These are phyloP conservation scores for Bremia lactucae DNA, from an alignment of 352 stramenopile species.

Conservation along the genomic window DNA sequence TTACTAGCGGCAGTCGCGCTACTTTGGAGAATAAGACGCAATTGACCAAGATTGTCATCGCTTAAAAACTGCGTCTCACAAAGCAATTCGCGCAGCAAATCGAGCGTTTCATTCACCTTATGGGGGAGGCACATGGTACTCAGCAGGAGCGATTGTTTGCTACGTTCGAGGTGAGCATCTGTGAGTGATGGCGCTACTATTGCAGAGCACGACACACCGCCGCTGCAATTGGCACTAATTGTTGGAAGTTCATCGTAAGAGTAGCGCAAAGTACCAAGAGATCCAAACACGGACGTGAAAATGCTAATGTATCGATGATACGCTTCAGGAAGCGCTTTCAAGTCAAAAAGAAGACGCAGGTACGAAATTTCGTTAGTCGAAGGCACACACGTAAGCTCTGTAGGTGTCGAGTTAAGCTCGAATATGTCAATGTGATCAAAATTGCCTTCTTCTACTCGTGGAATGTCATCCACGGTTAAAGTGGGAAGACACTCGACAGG, in stretches of 20 bases:
- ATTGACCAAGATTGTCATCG: conserved; percentile 57
- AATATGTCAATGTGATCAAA: conserved; percentile 37
- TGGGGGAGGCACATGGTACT: conserved; percentile 61
- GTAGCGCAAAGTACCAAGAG: conserved; percentile 58
- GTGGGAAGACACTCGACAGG: conserved; percentile 67
- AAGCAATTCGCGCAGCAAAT: conserved; percentile 46
- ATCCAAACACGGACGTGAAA: conserved; percentile 60
- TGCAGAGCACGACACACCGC: conserved; percentile 52
- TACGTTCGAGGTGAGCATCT: conserved; percentile 25
- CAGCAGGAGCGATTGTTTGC: conserved; percentile 50
- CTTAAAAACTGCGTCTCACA: conserved; percentile 66
- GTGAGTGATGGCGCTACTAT: conserved; percentile 45
- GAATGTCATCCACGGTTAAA: conserved; percentile 60
- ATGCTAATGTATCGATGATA: conserved; percentile 61
- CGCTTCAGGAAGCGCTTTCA: conserved; percentile 33
- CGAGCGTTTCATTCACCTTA: conserved; percentile 56
- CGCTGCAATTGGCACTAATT: conserved; percentile 65
- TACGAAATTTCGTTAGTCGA: conserved; percentile 82
- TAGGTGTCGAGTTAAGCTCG: conserved; percentile 19
- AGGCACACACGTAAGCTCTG: conserved; percentile 55
- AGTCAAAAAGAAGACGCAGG: conserved; percentile 61
- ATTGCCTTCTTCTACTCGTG: conserved; percentile 32
- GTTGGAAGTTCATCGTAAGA: conserved; percentile 61
- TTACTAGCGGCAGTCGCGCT: conserved; percentile 53
- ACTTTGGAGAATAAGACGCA: conserved; percentile 68